Conservation (phyloP, 495 filamentous ascomycete species). For the Arthonia radiata region DNA sequence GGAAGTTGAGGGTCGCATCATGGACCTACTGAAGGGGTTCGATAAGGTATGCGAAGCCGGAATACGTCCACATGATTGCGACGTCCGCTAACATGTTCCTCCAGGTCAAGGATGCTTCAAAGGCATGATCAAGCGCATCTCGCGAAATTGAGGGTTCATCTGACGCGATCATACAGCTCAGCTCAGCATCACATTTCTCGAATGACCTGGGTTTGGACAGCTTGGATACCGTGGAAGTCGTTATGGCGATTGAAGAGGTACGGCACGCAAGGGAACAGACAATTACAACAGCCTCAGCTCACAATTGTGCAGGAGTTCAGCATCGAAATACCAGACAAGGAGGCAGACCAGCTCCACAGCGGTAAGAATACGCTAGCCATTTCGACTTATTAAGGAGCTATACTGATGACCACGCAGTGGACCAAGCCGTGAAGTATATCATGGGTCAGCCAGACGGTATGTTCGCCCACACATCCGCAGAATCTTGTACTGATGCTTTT, state of each 20-base stretch:
- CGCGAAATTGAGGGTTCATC: not conserved
- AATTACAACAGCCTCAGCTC: conserved; percentile 8
- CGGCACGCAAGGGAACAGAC: conserved; percentile 6
- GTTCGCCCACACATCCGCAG: too few species aligned
- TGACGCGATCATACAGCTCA: conserved; percentile 38
- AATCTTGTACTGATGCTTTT: too few species aligned
- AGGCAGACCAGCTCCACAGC: conserved; percentile 88
- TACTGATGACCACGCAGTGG: conserved; percentile 28
- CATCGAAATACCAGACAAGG: conserved; percentile 99
- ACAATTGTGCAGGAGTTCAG: conserved; percentile 64
- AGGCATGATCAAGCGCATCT: conserved; percentile 10
- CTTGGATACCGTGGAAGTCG: conserved; percentile 94
- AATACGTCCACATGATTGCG: conserved; percentile 5
- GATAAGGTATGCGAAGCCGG: conserved; percentile 53
- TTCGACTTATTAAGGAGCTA: too few species aligned
- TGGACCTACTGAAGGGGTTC: conserved; percentile 76
- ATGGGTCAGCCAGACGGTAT: conserved; percentile 71
- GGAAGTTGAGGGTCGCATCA: conserved; percentile 80
- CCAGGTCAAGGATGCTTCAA: conserved; percentile 18
- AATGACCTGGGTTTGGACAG: conserved; percentile 93
- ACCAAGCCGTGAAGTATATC: conserved; percentile 92
- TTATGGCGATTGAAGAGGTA: conserved; percentile 99
- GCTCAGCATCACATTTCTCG: conserved; percentile 58
- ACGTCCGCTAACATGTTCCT: conserved; percentile 1
- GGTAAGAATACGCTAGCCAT: conserved; percentile 34